Percentiles rank a stretch among this genome's conserved stretches.
These are phyloP conservation scores for Acanthamoeba healyi DNA, from an alignment of 208 protist species.

Conservation along the genomic window DNA sequence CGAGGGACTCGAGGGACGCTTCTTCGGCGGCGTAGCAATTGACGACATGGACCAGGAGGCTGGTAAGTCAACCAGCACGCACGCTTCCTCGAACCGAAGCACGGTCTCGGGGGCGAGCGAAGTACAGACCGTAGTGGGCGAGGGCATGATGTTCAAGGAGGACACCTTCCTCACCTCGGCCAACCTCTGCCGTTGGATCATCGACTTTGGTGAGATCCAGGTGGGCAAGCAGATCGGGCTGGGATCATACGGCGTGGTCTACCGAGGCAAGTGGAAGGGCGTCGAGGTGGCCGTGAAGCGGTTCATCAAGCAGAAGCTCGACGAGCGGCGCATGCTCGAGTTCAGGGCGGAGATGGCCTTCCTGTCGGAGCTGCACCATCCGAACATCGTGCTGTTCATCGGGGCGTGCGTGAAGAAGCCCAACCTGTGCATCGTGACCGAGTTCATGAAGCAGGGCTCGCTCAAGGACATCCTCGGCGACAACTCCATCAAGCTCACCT, in stretches of 20 bases:
- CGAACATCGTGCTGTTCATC: constrained; percentile 11
- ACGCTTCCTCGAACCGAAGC: neutral
- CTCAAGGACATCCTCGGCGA: neutral
- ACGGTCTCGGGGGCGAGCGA: neutral
- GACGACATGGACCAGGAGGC: neutral
- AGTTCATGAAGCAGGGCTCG: constrained; percentile 21
- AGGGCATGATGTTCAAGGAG: constrained; percentile 1
- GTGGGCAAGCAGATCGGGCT: neutral
- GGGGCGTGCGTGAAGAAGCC: constrained; percentile 5
- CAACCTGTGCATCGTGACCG: constrained; percentile 20
- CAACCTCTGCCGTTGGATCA: neutral
- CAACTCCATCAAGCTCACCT: neutral
- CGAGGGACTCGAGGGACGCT: neutral
- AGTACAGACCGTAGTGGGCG: neutral
- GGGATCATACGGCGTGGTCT: neutral
- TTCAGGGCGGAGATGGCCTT: neutral
- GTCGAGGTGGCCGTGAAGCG: neutral
- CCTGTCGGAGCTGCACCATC: neutral
- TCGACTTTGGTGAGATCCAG: neutral
- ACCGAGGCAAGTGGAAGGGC: neutral
- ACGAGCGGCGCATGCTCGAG: neutral
- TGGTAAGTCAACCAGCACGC: neutral
- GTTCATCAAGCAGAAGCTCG: neutral
- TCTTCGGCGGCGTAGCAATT: neutral
- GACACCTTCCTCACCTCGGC: neutral